These are phyloP conservation scores for Pyrrhoderma noxium DNA, from an alignment of 1,284 basidiomycete genomes.

Conservation along the genomic window DNA sequence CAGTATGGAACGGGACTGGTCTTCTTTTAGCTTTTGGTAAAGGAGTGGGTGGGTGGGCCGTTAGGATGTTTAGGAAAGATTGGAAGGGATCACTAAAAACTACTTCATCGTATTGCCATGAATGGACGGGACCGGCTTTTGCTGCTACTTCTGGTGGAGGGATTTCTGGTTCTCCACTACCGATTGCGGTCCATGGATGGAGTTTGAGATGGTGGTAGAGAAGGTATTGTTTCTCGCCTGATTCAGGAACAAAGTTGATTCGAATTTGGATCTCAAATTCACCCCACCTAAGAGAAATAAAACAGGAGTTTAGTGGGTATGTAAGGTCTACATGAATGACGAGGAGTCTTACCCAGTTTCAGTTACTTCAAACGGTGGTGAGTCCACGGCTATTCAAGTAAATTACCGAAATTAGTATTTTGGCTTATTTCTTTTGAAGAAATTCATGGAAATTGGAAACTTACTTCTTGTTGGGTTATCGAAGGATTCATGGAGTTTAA, in stretches of 20 bases:
- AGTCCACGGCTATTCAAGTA: slow-evolving; percentile 70
- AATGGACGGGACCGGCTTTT: slow-evolving; percentile 76
- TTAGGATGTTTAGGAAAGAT: slow-evolving; percentile 79
- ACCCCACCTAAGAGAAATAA: slow-evolving; percentile 79
- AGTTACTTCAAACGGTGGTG: slow-evolving; percentile 88
- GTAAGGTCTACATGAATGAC: neutral
- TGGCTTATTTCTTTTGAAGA: slow-evolving; percentile 3
- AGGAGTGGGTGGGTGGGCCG: slow-evolving; percentile 77
- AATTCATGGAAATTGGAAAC: slow-evolving; percentile 26
- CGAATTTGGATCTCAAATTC: slow-evolving; percentile 97
- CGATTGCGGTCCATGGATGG: slow-evolving; percentile 77
- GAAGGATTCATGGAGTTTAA: slow-evolving; percentile 98
- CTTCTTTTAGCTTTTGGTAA: slow-evolving; percentile 58
- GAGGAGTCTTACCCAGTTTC: slow-evolving; percentile 71
- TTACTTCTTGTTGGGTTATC: slow-evolving; percentile 83
- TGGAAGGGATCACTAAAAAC: slow-evolving; percentile 95
- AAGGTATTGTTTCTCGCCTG: slow-evolving; percentile 84
- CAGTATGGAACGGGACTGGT: slow-evolving; percentile 65
- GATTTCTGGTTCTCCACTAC: slow-evolving; percentile 49
- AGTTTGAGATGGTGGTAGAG: slow-evolving; percentile 93
- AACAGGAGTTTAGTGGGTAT: neutral
- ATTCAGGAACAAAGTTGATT: slow-evolving; percentile 87
- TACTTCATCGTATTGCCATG: slow-evolving; percentile 99
- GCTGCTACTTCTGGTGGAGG: slow-evolving; percentile 57
- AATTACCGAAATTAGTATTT: neutral